Evolutionary conservation across 2,329 filamentous ascomycete genomes (phyloP).

Genomic region (Aspergillus quadricinctus): DNA sequence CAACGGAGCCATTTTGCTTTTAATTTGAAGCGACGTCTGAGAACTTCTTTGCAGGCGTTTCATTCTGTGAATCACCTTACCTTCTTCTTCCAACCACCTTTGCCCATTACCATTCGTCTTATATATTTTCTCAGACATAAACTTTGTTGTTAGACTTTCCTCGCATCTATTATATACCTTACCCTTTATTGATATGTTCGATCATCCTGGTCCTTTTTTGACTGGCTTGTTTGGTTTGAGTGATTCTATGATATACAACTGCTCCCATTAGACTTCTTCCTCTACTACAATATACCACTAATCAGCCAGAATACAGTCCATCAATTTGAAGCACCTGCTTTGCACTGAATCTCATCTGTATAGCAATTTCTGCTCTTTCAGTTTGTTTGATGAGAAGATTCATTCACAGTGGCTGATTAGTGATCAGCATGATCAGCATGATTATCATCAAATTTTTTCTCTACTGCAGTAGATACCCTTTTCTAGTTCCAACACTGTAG

Average conservation of each 20-base stretch:
- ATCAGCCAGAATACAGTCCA: neutral
- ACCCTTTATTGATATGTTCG: neutral
- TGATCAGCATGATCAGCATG: too few species aligned
- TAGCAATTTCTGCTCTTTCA: too few species aligned
- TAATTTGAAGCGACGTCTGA: constrained; percentile 30
- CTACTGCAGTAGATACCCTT: too few species aligned
- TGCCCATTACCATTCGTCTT: constrained; percentile 1
- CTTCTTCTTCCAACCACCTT: constrained; percentile 11
- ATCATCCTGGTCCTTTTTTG: neutral
- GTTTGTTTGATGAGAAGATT: too few species aligned
- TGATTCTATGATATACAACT: neutral
- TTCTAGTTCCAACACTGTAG: neutral
- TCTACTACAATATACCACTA: neutral
- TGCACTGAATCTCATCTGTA: neutral
- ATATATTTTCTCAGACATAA: constrained; percentile 8
- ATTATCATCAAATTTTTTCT: too few species aligned
- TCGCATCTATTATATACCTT: neutral
- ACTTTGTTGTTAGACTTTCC: constrained; percentile 3
- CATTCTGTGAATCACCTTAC: constrained; percentile 17
- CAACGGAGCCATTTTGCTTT: constrained; percentile 12
- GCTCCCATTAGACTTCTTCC: neutral
- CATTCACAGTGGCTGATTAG: too few species aligned
- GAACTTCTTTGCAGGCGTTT: constrained; percentile 29
- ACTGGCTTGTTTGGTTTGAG: neutral
- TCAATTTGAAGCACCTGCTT: neutral